Evolutionary conservation across 176 grass and related monocot species (phyloP).

Genomic region (Aechmea fasciata): DNA sequence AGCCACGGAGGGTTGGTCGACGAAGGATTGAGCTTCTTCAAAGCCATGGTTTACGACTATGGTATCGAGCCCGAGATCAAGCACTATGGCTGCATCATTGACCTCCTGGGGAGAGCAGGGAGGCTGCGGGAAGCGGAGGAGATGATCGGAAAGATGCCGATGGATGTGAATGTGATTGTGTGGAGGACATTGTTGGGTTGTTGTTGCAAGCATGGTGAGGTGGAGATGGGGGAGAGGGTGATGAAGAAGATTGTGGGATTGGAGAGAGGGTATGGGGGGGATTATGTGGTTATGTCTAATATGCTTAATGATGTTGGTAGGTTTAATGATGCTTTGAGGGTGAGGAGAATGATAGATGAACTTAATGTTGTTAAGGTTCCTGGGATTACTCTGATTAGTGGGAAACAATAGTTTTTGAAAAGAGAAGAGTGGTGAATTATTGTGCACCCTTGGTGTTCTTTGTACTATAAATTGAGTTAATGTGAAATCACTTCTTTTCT

Average conservation of each 20-base stretch:
- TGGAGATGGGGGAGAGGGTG: slow-evolving; percentile 52
- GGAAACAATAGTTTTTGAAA: slow-evolving; percentile 1
- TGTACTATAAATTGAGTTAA: too few species aligned
- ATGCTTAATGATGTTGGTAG: slow-evolving; percentile 47
- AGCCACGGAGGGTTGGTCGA: slow-evolving; percentile 64
- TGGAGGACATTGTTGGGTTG: slow-evolving; percentile 60
- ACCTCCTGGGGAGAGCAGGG: slow-evolving; percentile 62
- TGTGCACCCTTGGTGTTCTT: background rate
- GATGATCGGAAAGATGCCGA: slow-evolving; percentile 41
- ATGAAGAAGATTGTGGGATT: slow-evolving; percentile 50
- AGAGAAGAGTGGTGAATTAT: slow-evolving; percentile 9
- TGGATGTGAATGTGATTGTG: slow-evolving; percentile 41
- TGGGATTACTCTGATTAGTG: slow-evolving; percentile 43
- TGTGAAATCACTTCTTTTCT: too few species aligned
- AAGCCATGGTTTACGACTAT: slow-evolving; percentile 49
- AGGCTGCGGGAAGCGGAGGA: slow-evolving; percentile 43
- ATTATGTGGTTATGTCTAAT: slow-evolving; percentile 57
- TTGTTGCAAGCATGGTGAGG: slow-evolving; percentile 62
- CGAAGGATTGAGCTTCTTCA: slow-evolving; percentile 48
- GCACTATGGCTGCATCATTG: slow-evolving; percentile 69
- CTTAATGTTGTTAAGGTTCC: slow-evolving; percentile 37
- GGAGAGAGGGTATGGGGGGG: slow-evolving; percentile 38
- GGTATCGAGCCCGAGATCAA: slow-evolving; percentile 44
- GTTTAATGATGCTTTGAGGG: slow-evolving; percentile 48
- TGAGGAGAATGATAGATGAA: slow-evolving; percentile 37